Base-by-base conservation (phyloP, 805 yeast genomes). In the Hanseniaspora clermontiae region DNA sequence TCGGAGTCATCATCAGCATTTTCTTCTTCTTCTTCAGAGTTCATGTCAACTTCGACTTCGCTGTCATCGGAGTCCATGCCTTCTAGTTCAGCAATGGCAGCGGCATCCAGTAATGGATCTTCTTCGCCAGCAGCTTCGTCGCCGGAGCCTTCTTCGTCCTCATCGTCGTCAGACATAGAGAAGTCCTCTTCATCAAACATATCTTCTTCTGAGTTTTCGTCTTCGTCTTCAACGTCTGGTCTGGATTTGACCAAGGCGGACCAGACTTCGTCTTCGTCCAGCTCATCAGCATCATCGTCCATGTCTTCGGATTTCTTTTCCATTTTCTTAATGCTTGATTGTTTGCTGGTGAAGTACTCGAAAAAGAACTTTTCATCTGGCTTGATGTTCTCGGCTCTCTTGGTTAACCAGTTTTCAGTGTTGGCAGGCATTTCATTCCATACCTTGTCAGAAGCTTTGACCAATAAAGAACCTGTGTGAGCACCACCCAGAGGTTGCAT, bases 401-500 rank as follows among this genome's bases (percentile, higher is more conserved):
- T 80, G 58, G 75, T 74, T 53, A 82, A 71, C 97, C 97, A 91
- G 67, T 89, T 83, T 62, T 84, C 83, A 8, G 93, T 79, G 65
- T 90, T 89, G 4, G 79, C 95, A 1, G 97, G 96, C 14, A 77
- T 66, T n/a, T 74, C 78, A 4, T 68, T 68, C 15, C 62, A 65
- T 5, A 61, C 61, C 34, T 56, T 55, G 59, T 72, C 75, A 14
- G 87, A 78, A n/a, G 87, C 80, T 63, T 74, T 81, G 12, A 85
- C 87, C 61, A 85, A 74, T 54, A 84, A 70, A 5, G 82, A 72
- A 10, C 85, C 87, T 20, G 87, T 82, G 60, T 83, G 85, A 40
- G 61, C 63, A 60, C 96, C 97, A 47, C 95, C 89, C 61, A 93
- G 75, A 51, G 98, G 97, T 74, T 93, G 98, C 97, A 93, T 93